phyloP scores from a whole-genome alignment of 805 yeast species.

The Lachancea waltii region DNA sequence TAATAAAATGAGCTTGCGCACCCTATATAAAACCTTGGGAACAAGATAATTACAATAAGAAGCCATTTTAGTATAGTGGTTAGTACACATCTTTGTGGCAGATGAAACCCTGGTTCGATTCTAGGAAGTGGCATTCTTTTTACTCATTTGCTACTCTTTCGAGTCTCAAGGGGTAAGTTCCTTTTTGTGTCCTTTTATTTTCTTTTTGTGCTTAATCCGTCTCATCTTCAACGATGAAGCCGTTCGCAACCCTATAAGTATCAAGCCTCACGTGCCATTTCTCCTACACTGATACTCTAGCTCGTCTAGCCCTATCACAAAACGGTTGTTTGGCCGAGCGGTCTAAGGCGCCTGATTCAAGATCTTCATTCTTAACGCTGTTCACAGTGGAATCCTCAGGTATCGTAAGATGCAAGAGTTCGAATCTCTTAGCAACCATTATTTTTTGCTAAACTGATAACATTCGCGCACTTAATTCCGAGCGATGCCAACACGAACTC shows the following conservation, averaged over 20 bases:
- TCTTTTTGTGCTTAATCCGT: too few species aligned
- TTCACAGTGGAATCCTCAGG: constrained; percentile 21
- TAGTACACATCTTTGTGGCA: constrained; percentile 70
- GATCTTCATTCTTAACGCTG: constrained; percentile 13
- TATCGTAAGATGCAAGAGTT: constrained; percentile 28
- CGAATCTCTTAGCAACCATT: constrained; percentile 27
- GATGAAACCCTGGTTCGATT: constrained; percentile 70
- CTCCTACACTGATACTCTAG: too few species aligned
- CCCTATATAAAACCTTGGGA: too few species aligned
- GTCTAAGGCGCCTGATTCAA: constrained; percentile 29
- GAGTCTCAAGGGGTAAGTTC: too few species aligned
- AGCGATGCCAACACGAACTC: too few species aligned
- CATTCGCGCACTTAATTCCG: too few species aligned
- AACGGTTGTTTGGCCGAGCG: constrained; percentile 28
- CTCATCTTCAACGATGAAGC: too few species aligned
- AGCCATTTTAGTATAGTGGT: constrained; percentile 54
- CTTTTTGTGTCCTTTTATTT: too few species aligned
- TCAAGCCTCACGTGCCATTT: too few species aligned
- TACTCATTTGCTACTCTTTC: constrained; percentile 8
- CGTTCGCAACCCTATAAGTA: too few species aligned
- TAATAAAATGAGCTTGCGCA: too few species aligned
- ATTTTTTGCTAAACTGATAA: constrained; percentile 11
- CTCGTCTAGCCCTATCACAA: not conserved
- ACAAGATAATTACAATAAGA: not conserved
- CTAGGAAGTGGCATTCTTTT: constrained; percentile 57